phyloP scores from a whole-genome alignment of 164 flowering plant genomes.

The Chimonanthus salicifolius region DNA sequence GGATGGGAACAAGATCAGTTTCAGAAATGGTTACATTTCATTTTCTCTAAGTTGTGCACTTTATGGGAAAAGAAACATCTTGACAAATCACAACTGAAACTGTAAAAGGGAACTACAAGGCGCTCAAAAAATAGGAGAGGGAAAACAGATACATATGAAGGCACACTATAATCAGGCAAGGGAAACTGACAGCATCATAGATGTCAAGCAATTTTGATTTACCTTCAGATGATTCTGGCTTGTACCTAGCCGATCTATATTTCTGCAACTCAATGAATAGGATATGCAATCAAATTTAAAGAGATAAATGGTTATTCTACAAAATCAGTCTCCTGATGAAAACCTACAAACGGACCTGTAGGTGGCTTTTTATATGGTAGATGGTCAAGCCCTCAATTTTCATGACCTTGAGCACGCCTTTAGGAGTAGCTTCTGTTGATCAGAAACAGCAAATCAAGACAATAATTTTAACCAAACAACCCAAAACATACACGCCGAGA shows the following conservation, averaged over 20 bases:
- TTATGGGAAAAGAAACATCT: neutral
- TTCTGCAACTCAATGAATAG: constrained; percentile 18
- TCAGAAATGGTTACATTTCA: neutral
- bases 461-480: neutral
- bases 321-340: neutral
- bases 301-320: neutral
- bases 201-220: neutral
- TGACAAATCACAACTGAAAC: neutral
- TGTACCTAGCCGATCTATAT: constrained; percentile 16
- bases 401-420: constrained; percentile 11
- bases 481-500: constrained; percentile 1
- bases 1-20: constrained; percentile 3
- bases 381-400: constrained; percentile 12
- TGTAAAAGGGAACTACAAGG: neutral
- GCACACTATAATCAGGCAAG: neutral
- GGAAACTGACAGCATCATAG: neutral
- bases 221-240: constrained; percentile 19
- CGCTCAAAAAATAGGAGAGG: neutral
- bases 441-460: constrained; percentile 1
- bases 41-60: neutral
- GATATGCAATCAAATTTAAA: neutral
- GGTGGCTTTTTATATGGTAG: constrained; percentile 20
- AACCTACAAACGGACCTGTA: constrained; percentile 14
- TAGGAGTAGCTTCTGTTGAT: constrained; percentile 19
- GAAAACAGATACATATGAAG: neutral